Conservation (phyloP, 768 basidiomycete genomes). For the Amanita brunnescens region DNA sequence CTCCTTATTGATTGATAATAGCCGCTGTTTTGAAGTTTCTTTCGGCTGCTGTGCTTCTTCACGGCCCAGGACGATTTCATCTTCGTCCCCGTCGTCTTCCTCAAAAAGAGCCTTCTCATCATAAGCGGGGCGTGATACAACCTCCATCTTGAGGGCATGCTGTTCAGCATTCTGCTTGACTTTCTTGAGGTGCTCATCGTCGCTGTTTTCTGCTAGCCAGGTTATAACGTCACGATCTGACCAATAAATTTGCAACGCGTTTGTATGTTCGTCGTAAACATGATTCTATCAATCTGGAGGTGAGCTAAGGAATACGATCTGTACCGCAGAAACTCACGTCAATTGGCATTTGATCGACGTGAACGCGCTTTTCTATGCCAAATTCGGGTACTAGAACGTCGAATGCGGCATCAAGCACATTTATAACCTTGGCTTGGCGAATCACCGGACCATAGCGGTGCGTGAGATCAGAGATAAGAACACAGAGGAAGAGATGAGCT, state of each 20-base stretch:
- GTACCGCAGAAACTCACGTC: conserved; percentile 48
- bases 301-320: conserved; percentile 12
- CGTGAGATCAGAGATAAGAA: conserved; percentile 90
- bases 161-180: conserved; percentile 90
- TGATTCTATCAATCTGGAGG: conserved; percentile 54
- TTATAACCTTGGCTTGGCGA: conserved; percentile 90
- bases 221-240: conserved; percentile 88
- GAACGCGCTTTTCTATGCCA: conserved; percentile 97
- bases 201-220: conserved; percentile 92
- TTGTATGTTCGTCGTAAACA: conserved; percentile 91
- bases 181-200: conserved; percentile 93
- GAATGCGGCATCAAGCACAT: conserved; percentile 95
- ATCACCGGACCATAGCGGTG: conserved; percentile 92
- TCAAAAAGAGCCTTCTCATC: conserved; percentile 87
- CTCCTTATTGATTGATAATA: conserved; percentile 66
- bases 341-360: conserved; percentile 98
- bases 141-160: conserved; percentile 87
- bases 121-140: conserved; percentile 73
- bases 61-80: conserved; percentile 74
- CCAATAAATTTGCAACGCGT: conserved; percentile 95
- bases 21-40: conserved; percentile 72
- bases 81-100: conserved; percentile 67
- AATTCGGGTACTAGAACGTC: conserved; percentile 96
- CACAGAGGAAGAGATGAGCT: conserved; percentile 89
- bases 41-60: conserved; percentile 28